Percentiles rank a stretch among this genome's conserved stretches.
phyloP scores from a whole-genome alignment of 228 moss, liverwort and hornwort genomes.

The Sphagnum fallax region DNA sequence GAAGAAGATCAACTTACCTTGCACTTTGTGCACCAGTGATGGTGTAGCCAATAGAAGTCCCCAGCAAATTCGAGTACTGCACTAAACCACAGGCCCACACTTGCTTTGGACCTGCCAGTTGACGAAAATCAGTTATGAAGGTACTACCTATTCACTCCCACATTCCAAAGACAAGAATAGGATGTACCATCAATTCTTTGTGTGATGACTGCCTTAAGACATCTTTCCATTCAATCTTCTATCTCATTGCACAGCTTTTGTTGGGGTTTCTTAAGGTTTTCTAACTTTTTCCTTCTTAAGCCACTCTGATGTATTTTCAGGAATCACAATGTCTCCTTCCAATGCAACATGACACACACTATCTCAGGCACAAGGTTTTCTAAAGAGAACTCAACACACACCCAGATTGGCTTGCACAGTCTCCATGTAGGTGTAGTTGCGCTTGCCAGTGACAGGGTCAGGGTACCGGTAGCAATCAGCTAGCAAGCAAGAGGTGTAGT shows the following conservation, averaged over 20 bases:
- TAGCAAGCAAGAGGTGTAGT: slow-evolving; percentile 40
- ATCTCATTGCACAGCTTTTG: neutral
- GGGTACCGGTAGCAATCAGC: slow-evolving; percentile 52
- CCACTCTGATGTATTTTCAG: neutral
- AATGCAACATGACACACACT: neutral
- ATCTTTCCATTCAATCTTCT: neutral
- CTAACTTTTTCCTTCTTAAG: neutral
- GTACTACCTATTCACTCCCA: neutral
- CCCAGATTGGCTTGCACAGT: slow-evolving; percentile 48
- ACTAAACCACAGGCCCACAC: slow-evolving; percentile 56
- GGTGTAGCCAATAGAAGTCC: slow-evolving; percentile 74
- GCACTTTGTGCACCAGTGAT: slow-evolving; percentile 65
- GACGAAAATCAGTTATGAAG: neutral
- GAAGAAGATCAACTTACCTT: slow-evolving; percentile 47
- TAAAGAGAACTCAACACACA: slow-evolving; percentile 2
- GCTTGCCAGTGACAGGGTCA: slow-evolving; percentile 44
- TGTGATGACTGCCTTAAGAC: neutral
- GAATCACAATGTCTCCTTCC: too few relatives aligned
- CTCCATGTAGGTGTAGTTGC: slow-evolving; percentile 54
- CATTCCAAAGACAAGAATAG: too few relatives aligned
- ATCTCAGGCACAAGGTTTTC: neutral
- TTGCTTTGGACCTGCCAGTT: slow-evolving; percentile 21
- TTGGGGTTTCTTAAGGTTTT: neutral
- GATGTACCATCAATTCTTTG: too few relatives aligned
- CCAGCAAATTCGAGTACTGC: slow-evolving; percentile 70